Percentiles rank a stretch among this genome's conserved stretches.
Conservation (phyloP, 352 stramenopile species). For the Globisporangium spinosum region DNA sequence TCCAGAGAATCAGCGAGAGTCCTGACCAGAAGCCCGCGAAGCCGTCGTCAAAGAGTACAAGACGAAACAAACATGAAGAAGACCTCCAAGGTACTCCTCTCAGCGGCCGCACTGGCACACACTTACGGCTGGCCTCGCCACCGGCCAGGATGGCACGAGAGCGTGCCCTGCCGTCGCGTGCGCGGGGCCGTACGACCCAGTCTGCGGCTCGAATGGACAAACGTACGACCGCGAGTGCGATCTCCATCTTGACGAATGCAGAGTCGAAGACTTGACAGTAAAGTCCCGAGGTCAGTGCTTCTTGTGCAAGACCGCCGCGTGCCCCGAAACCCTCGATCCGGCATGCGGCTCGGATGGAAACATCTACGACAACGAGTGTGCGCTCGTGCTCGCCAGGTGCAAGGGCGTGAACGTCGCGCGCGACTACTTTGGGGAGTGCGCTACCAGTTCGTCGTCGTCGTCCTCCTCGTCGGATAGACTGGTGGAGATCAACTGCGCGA, state of each 20-base stretch:
- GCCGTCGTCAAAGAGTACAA: too few species aligned
- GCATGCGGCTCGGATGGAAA: background rate
- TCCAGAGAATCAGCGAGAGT: too few species aligned
- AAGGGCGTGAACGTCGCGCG: background rate
- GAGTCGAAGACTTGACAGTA: background rate
- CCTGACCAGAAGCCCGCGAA: too few species aligned
- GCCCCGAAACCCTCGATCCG: background rate
- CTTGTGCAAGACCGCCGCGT: background rate
- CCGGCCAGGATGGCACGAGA: too few species aligned
- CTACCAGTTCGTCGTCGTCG: background rate
- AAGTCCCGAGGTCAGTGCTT: background rate
- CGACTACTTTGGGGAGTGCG: background rate
- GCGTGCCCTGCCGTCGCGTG: too few species aligned
- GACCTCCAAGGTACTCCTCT: too few species aligned
- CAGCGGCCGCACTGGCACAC: too few species aligned
- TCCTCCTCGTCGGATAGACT: background rate
- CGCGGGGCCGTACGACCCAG: background rate
- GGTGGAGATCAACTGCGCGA: too few species aligned
- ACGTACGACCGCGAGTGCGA: background rate
- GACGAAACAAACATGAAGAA: too few species aligned
- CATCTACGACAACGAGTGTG: background rate
- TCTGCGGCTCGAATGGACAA: background rate
- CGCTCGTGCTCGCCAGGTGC: slow-evolving; percentile 6
- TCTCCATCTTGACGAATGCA: background rate
- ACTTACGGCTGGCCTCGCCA: too few species aligned